These are phyloP conservation scores for Plasmodium gaboni DNA, from an alignment of 169 alveolate species.

Conservation along the genomic window DNA sequence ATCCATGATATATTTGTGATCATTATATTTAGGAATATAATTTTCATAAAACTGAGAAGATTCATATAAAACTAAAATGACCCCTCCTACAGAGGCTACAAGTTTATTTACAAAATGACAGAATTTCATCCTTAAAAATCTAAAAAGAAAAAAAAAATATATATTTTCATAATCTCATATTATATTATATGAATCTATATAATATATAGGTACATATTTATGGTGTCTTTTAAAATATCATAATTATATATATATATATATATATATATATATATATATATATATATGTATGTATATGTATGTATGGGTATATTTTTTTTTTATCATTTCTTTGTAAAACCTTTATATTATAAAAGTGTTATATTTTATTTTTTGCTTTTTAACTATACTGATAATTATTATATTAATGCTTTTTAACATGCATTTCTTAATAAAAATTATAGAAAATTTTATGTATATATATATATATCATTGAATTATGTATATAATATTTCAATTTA, in stretches of 20 bases:
- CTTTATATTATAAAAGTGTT: no score
- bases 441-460: no score
- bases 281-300: not conserved
- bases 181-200: not conserved
- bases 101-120: conserved; percentile 28
- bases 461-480: no score
- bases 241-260: conserved; percentile 1
- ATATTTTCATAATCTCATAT: not conserved
- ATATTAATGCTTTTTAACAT: no score
- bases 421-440: no score
- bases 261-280: not conserved
- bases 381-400: no score
- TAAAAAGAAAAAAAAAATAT: conserved; percentile 17
- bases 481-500: no score
- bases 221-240: not conserved
- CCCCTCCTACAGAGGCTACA: conserved; percentile 50
- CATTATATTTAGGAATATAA: not conserved
- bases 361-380: no score
- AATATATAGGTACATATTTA: conserved; percentile 8
- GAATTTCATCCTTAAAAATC: conserved; percentile 31
- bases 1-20: conserved; percentile 9
- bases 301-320: not conserved
- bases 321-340: not conserved
- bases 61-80: conserved; percentile 34
- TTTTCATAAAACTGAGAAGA: conserved; percentile 9